Evolutionary conservation across 148 eudicot genomes (phyloP).

Genomic region (Nepenthes mirabilis): DNA sequence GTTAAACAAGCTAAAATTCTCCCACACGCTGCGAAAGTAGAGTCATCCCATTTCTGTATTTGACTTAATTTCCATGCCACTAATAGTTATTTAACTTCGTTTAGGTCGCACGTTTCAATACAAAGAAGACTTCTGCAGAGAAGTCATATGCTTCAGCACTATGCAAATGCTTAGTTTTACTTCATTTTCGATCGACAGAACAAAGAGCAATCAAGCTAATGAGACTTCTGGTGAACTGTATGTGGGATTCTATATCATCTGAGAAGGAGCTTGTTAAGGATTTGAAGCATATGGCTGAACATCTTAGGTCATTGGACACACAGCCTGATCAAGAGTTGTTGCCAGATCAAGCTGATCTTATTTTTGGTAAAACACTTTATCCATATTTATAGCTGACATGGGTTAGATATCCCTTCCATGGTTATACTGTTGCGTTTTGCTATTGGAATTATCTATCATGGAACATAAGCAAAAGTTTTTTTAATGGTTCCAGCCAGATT

Average conservation of each 20-base stretch:
- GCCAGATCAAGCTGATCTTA: conserved; percentile 32
- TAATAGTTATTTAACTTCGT: neutral
- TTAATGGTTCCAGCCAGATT: neutral
- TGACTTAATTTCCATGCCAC: neutral
- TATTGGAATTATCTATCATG: neutral
- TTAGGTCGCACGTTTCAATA: conserved; percentile 44
- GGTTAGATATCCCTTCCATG: neutral
- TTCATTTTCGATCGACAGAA: conserved; percentile 52
- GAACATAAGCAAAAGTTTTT: too few relatives aligned
- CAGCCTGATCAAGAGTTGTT: conserved; percentile 51
- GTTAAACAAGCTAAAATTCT: too few relatives aligned
- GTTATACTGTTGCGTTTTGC: neutral
- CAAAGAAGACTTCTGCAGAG: conserved; percentile 71
- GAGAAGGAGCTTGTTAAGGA: conserved; percentile 78
- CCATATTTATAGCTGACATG: neutral
- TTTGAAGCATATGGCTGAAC: conserved; percentile 47
- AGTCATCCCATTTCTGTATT: neutral
- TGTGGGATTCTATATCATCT: conserved; percentile 32
- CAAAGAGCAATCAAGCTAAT: conserved; percentile 66
- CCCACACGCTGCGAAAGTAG: too few relatives aligned
- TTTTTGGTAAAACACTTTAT: conserved; percentile 44
- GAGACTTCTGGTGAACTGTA: conserved; percentile 45
- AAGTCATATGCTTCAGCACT: conserved; percentile 67
- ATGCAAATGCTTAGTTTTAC: conserved; percentile 48
- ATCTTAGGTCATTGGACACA: conserved; percentile 45